These are phyloP conservation scores for Aureobasidium uvarum DNA, from an alignment of 2,329 filamentous ascomycete genomes.

Conservation along the genomic window DNA sequence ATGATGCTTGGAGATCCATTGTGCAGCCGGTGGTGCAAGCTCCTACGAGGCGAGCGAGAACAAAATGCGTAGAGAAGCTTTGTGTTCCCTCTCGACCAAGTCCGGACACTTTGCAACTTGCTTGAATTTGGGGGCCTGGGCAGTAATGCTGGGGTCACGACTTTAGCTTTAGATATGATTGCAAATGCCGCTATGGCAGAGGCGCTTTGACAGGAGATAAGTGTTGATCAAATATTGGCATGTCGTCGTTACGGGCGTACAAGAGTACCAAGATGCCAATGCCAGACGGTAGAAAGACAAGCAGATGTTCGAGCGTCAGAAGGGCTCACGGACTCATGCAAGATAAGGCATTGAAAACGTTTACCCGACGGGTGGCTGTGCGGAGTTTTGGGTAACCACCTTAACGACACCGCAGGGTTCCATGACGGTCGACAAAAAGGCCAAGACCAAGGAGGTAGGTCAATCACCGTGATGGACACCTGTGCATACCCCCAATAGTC, in stretches of 20 bases:
- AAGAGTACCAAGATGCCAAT: conserved; percentile 5
- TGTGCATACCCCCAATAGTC: no score
- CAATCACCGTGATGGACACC: conserved; percentile 6
- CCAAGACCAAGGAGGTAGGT: background rate
- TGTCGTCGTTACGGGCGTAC: conserved; percentile 8
- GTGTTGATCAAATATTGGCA: conserved; percentile 21
- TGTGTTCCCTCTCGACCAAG: background rate
- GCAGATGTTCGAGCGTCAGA: conserved; percentile 11
- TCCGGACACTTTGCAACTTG: background rate
- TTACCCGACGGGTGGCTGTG: conserved; percentile 17
- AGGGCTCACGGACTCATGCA: background rate
- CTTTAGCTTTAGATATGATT: conserved; percentile 13
- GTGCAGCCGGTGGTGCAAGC: background rate
- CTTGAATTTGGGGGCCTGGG: background rate
- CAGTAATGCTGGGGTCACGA: background rate
- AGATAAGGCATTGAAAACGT: conserved; percentile 13
- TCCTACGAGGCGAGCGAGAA: background rate
- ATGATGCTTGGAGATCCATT: background rate
- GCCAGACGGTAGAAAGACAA: conserved; percentile 1
- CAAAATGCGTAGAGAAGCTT: background rate
- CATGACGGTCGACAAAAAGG: background rate
- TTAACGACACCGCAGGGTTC: background rate
- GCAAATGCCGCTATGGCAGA: background rate
- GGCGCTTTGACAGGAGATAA: background rate
- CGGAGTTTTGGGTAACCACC: background rate